phyloP scores from a whole-genome alignment of 2,329 filamentous ascomycete genomes.

The Microdochium nivale region DNA sequence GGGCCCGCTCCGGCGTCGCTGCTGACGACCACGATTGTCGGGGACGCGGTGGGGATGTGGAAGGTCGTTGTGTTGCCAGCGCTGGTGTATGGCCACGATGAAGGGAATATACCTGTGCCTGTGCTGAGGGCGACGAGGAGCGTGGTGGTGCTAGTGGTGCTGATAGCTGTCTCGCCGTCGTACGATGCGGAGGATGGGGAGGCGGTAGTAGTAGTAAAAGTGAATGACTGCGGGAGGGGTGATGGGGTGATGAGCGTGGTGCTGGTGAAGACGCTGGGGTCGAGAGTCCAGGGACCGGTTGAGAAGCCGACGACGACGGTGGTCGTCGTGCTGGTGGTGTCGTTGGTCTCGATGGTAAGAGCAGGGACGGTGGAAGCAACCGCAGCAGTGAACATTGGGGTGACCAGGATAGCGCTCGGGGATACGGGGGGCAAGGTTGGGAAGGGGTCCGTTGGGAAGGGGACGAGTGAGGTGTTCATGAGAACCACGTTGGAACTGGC shows the following conservation, averaged over 20 bases:
- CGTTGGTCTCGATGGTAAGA: neutral
- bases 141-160: constrained; percentile 7
- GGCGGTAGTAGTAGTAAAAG: neutral
- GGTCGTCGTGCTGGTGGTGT: neutral
- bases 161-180: constrained; percentile 9
- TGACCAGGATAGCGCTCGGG: neutral
- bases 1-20: neutral
- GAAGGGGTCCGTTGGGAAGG: neutral
- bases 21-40: neutral
- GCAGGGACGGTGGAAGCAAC: no score
- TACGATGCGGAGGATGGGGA: constrained; percentile 7
- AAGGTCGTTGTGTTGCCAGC: neutral
- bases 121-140: neutral
- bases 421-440: neutral
- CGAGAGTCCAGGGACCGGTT: neutral
- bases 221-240: neutral
- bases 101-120: neutral
- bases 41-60: constrained; percentile 1
- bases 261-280: constrained; percentile 1
- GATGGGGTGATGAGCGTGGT: constrained; percentile 3
- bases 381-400: neutral
- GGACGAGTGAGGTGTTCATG: no score
- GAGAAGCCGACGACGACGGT: neutral
- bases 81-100: neutral
- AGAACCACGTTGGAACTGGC: no score